Conservation (phyloP, 176 grass and related monocot species). For the Carex parvula region DNA sequence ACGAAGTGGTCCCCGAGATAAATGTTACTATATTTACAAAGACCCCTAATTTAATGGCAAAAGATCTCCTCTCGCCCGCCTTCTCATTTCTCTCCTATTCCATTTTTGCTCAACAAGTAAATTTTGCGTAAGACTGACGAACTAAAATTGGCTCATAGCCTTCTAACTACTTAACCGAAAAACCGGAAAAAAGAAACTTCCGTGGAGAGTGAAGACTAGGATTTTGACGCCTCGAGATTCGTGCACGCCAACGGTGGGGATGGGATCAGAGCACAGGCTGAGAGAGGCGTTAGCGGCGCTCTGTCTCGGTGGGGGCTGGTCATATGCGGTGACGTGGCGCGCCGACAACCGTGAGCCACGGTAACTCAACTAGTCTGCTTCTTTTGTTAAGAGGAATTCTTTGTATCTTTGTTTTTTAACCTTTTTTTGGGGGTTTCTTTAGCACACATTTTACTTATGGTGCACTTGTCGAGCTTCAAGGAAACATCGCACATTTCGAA, state of each 20-base stretch:
- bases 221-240: constrained; percentile 16
- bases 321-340: constrained; percentile 78
- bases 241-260: background rate
- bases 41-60: constrained; percentile 27
- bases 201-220: background rate
- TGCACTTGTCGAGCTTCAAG: background rate
- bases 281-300: constrained; percentile 55
- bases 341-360: constrained; percentile 61
- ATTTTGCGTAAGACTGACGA: constrained; percentile 9
- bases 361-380: constrained; percentile 25
- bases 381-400: background rate
- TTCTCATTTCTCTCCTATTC: constrained; percentile 26
- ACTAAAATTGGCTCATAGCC: background rate
- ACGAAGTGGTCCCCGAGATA: background rate
- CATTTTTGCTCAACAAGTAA: constrained; percentile 17
- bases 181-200: background rate
- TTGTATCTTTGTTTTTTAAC: background rate
- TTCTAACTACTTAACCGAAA: background rate
- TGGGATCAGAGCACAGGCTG: constrained; percentile 27
- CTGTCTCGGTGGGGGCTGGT: constrained; percentile 75
- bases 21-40: constrained; percentile 26
- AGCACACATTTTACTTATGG: background rate
- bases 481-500: background rate
- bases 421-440: background rate
- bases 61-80: constrained; percentile 26